Conservation (phyloP, 352 stramenopile species). For the Globisporangium okanoganense region DNA sequence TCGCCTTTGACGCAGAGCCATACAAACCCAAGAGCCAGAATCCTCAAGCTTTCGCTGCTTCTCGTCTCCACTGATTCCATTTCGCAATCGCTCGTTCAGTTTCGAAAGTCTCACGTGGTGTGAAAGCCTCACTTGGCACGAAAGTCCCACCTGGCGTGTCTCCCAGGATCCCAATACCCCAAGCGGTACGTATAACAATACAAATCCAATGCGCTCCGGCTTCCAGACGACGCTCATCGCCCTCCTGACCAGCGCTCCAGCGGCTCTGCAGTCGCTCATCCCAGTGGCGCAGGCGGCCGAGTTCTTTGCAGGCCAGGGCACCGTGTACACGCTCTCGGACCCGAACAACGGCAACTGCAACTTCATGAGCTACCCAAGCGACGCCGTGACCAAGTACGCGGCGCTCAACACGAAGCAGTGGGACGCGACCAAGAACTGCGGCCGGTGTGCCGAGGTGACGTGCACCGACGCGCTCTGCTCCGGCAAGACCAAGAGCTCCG, state of each 20-base stretch:
- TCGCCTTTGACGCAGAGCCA: not conserved
- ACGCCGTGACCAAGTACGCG: slow-evolving; percentile 49
- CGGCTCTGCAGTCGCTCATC: not conserved
- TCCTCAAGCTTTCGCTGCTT: not conserved
- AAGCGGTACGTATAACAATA: not conserved
- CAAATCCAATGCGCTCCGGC: not conserved
- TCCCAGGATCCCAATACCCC: not conserved
- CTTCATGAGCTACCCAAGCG: slow-evolving; percentile 50
- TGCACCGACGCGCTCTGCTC: slow-evolving; percentile 50
- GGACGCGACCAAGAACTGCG: slow-evolving; percentile 42
- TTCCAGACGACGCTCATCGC: not conserved
- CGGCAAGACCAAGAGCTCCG: slow-evolving; percentile 18
- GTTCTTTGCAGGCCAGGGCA: slow-evolving; percentile 42
- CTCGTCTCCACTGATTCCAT: not conserved
- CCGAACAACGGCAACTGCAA: slow-evolving; percentile 53
- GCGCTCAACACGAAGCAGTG: slow-evolving; percentile 66
- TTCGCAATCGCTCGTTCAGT: not conserved
- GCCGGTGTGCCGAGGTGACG: slow-evolving; percentile 37
- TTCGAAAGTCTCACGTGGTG: slow-evolving; percentile 6
- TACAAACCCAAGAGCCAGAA: not conserved
- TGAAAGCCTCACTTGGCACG: slow-evolving; percentile 2
- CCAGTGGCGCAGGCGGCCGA: slow-evolving; percentile 6
- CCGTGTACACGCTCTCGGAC: slow-evolving; percentile 38
- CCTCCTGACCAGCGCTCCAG: slow-evolving; percentile 5
- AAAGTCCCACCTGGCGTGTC: slow-evolving; percentile 5